These are phyloP conservation scores for Cercospora sp. DNA, from an alignment of 2,329 filamentous ascomycete species.

Conservation along the genomic window DNA sequence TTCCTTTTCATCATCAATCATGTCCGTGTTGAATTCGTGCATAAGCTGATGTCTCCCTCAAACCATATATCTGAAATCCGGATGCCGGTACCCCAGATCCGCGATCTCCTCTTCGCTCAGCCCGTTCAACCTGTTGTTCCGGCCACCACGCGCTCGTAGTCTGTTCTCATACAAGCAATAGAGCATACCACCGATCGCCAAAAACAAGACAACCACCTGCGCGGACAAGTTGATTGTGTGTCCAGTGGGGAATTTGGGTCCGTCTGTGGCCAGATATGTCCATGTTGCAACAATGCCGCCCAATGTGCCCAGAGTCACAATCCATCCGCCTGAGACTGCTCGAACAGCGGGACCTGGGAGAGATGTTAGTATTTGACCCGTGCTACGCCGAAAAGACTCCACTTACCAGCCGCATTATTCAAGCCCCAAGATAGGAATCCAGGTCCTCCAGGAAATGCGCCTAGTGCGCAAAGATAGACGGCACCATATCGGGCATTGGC, in stretches of 20 bases:
- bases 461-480: conserved; percentile 42
- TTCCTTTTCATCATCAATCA: not conserved
- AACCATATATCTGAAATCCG: conserved; percentile 58
- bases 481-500: conserved; percentile 38
- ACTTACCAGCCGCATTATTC: conserved; percentile 55
- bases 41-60: conserved; percentile 26
- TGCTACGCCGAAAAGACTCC: not conserved
- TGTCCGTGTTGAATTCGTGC: not conserved
- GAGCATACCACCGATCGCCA: conserved; percentile 52
- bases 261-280: conserved; percentile 54
- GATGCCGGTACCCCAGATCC: conserved; percentile 56
- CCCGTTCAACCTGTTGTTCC: conserved; percentile 53
- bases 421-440: conserved; percentile 60
- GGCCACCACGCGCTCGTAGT: conserved; percentile 49
- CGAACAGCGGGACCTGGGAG: conserved; percentile 51
- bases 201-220: conserved; percentile 48
- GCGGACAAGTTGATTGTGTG: conserved; percentile 59
- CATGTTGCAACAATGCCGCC: conserved; percentile 61
- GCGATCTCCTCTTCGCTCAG: conserved; percentile 49
- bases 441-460: conserved; percentile 59
- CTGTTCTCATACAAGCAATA: conserved; percentile 59
- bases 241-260: conserved; percentile 51
- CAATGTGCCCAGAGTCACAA: conserved; percentile 56
- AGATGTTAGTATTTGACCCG: not conserved
- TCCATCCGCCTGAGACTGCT: conserved; percentile 57